Conservation (phyloP, 306 rosid species). For the Vigna hirtella region DNA sequence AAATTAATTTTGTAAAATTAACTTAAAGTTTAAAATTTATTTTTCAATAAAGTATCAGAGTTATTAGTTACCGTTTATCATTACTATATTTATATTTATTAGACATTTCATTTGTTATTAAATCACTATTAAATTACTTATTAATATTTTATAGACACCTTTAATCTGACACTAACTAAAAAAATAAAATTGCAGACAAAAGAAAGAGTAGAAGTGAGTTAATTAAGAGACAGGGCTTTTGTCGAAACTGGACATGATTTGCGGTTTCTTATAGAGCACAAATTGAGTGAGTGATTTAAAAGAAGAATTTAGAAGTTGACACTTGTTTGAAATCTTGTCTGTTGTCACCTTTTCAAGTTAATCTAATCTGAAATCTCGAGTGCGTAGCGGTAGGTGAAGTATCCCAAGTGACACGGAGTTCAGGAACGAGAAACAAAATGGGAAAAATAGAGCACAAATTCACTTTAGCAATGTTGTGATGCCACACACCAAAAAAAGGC, state of each 20-base stretch:
- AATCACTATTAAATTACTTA: too few species aligned
- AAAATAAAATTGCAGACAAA: too few species aligned
- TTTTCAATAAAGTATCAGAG: too few species aligned
- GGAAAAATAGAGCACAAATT: not conserved
- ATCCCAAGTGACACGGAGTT: conserved; percentile 36
- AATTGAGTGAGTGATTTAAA: not conserved
- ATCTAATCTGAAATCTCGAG: not conserved
- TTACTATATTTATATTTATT: too few species aligned
- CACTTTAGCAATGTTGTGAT: conserved; percentile 1
- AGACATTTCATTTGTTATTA: too few species aligned
- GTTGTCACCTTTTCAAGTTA: not conserved
- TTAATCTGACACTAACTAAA: too few species aligned
- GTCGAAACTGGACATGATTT: not conserved
- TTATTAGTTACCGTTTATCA: too few species aligned
- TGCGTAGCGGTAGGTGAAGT: not conserved
- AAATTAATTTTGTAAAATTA: too few species aligned
- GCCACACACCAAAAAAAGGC: not conserved
- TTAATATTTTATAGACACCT: too few species aligned
- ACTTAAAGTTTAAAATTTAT: too few species aligned
- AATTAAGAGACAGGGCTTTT: not conserved
- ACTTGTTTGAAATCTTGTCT: conserved; percentile 6
- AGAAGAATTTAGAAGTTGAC: conserved; percentile 1
- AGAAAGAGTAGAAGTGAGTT: not conserved
- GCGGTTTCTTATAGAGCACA: not conserved
- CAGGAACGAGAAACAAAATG: conserved; percentile 25